Evolutionary conservation across 1,139 yeast species (phyloP), one percentile per base, ranked within the genome.

Genomic region (Suhomyces bolitotheri): DNA sequence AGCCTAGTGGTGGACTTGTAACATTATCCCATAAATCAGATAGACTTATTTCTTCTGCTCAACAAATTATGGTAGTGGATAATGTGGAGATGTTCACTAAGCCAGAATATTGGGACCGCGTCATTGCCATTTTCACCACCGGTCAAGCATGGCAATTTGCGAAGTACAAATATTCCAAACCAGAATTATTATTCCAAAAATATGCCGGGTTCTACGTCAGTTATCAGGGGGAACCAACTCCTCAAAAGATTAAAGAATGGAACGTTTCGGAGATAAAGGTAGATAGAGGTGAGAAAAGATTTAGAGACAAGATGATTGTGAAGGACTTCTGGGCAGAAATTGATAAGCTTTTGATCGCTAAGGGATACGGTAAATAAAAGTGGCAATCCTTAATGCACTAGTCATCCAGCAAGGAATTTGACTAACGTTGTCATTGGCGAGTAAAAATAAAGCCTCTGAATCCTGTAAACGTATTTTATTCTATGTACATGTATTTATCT

Each of bases 81-180:
- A 85, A 85, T 41, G 89, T 89, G 5, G 95, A 89, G 38, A 76
- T 82, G 60, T 90, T 92, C 66, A 82, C 85, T 16, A 90, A 89
- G 55, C 96, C 96, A 3, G 98, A 92, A 54, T 89, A 94, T 61
- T 92, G 99, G 99, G 88, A 83, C 51, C 74, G 98, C 40, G 97
- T 94, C 1, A 86, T 92, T 32, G 97, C 96, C 0, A 87, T 92
- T 19, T 85, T 92, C 64, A 92, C 96, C 11, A 92, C 97, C 2
- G 98, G 99, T 12, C 98, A 92, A 64, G 74, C 82, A 35, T 92
- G 99, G 99, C 99, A 92, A 63, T 87, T 92, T 62, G 78, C 86
- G 51, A 80, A 82, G 51, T 92, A 92, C 61, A 85, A 83, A 53
- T 85, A 89, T 77, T 73, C 81, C 23, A 79, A 82, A 41, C 97